Percentiles rank a stretch among this genome's conserved stretches.
Conservation (phyloP, 768 basidiomycete species). For the Lactarius deliciosus region DNA sequence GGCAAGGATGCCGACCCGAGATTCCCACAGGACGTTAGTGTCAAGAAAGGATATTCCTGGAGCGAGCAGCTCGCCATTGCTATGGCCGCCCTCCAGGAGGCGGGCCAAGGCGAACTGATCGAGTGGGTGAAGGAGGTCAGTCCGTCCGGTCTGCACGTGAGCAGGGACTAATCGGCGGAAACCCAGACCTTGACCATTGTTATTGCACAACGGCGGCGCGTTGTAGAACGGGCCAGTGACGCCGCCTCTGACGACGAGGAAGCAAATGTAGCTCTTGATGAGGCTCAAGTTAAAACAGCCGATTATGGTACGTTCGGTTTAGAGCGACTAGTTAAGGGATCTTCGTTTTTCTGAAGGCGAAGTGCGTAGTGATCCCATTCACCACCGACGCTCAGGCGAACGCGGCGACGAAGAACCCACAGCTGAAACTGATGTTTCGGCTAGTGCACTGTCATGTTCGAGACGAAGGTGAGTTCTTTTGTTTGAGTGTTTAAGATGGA, state of each 20-base stretch:
- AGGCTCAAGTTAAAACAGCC: conserved; percentile 64
- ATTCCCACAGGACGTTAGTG: conserved; percentile 66
- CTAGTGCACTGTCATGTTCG: conserved; percentile 68
- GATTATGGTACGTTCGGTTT: conserved; percentile 64
- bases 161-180: conserved; percentile 12
- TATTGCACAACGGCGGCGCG: conserved; percentile 55
- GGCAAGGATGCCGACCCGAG: conserved; percentile 44
- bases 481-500: background rate
- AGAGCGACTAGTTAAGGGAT: background rate
- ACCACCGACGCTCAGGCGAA: conserved; percentile 70
- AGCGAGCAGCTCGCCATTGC: conserved; percentile 89
- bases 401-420: conserved; percentile 73
- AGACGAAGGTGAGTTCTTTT: conserved; percentile 55
- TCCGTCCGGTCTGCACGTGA: conserved; percentile 16
- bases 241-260: conserved; percentile 38
- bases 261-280: conserved; percentile 53
- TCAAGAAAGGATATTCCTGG: conserved; percentile 87
- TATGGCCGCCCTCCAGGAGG: conserved; percentile 69
- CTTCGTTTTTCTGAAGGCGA: conserved; percentile 12
- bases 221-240: conserved; percentile 62
- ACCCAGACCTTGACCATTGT: conserved; percentile 60
- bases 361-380: conserved; percentile 68
- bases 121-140: conserved; percentile 82
- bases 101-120: conserved; percentile 60
- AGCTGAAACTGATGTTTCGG: conserved; percentile 83